Conservation (phyloP, 257 asterid species). For the Coffea eugenioides region DNA sequence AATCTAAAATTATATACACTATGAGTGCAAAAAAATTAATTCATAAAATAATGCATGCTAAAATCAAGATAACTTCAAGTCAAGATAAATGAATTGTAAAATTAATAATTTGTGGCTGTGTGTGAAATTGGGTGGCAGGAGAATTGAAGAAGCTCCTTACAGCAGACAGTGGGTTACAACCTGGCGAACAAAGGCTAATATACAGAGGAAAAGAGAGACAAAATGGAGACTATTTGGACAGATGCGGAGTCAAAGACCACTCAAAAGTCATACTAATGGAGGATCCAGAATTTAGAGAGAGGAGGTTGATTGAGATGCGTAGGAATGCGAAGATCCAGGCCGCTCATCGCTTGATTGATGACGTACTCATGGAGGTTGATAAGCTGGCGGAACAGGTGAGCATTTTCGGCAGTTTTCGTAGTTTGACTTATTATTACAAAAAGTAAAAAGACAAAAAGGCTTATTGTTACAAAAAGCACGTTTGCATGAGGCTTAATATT, state of each 20-base stretch:
- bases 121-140: constrained; percentile 28
- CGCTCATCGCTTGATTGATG: constrained; percentile 43
- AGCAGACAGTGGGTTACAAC: constrained; percentile 55
- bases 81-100: no score
- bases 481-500: no score
- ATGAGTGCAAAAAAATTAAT: no score
- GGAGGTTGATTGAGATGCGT: constrained; percentile 45
- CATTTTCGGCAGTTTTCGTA: not conserved
- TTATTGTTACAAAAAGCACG: no score
- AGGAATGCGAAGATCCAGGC: constrained; percentile 57
- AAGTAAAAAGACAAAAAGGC: no score
- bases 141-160: constrained; percentile 60
- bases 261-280: constrained; percentile 53
- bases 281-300: constrained; percentile 54
- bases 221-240: constrained; percentile 58
- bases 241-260: constrained; percentile 62
- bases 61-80: no score
- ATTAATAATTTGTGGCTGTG: no score
- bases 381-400: constrained; percentile 65
- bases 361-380: constrained; percentile 45
- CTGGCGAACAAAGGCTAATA: constrained; percentile 55
- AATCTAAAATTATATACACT: no score
- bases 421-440: no score
- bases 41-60: no score
- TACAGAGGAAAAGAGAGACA: constrained; percentile 62